Evolutionary conservation across 2,329 filamentous ascomycete species (phyloP).

Genomic region (Dichotomopilus funicola): DNA sequence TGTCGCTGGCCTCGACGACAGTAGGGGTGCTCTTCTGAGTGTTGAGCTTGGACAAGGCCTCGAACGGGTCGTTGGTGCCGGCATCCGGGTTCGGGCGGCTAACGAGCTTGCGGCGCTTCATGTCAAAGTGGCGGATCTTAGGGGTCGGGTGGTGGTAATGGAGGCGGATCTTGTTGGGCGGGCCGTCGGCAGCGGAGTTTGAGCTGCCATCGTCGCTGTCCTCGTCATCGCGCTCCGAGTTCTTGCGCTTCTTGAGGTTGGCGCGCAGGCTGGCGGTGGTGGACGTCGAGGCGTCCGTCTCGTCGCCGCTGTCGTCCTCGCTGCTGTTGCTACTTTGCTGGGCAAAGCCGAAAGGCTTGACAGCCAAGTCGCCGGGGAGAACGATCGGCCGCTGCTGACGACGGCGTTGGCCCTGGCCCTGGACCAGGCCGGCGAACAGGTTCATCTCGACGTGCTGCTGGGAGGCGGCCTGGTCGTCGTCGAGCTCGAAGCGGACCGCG

Average conservation of each 20-base stretch:
- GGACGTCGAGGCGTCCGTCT: conserved; percentile 19
- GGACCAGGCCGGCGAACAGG: conserved; percentile 18
- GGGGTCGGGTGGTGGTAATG: conserved; percentile 10
- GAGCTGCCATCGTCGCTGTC: background rate
- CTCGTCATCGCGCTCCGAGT: background rate
- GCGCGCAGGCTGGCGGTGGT: conserved; percentile 17
- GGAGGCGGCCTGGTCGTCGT: conserved; percentile 17
- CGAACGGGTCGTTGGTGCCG: conserved; percentile 1
- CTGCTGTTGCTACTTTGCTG: background rate
- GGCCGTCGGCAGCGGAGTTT: background rate
- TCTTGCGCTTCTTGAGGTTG: conserved; percentile 20
- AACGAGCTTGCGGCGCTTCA: conserved; percentile 11
- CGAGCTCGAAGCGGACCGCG: conserved; percentile 20
- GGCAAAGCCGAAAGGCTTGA: background rate
- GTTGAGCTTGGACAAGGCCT: background rate
- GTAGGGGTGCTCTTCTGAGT: background rate
- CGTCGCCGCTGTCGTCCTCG: conserved; percentile 15
- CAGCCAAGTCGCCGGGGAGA: conserved; percentile 12
- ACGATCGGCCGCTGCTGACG: conserved; percentile 10
- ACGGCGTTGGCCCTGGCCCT: conserved; percentile 18
- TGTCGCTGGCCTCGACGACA: background rate
- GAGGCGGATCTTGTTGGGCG: conserved; percentile 18
- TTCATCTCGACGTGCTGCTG: conserved; percentile 23
- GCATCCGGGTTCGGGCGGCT: conserved; percentile 7
- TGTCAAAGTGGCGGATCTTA: conserved; percentile 7